Conservation (phyloP, 2,329 filamentous ascomycete genomes). For the Alternaria burnsii region DNA sequence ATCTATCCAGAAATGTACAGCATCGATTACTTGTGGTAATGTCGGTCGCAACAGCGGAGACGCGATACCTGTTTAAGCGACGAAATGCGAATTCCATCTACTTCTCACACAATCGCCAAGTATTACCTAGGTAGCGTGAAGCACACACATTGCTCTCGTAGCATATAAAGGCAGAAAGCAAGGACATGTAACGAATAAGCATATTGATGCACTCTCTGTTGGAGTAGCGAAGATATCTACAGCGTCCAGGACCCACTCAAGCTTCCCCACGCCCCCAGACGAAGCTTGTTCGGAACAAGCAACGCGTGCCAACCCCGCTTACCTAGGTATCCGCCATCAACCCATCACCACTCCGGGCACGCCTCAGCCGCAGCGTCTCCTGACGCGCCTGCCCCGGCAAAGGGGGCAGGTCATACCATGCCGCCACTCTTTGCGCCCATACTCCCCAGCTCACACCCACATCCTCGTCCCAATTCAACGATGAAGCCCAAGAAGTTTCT, state of each 20-base stretch:
- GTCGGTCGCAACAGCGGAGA: background rate
- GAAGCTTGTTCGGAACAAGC: constrained; percentile 32
- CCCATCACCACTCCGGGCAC: constrained; percentile 1
- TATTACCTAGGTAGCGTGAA: background rate
- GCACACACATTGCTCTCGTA: background rate
- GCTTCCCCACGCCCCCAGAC: constrained; percentile 8
- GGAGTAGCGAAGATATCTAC: background rate
- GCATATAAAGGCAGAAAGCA: background rate
- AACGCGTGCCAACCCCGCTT: constrained; percentile 14
- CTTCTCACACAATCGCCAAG: background rate
- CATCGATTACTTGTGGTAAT: background rate
- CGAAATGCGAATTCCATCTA: constrained; percentile 2
- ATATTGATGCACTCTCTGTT: background rate
- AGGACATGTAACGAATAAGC: background rate
- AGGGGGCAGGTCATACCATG: constrained; percentile 1
- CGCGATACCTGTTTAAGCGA: constrained; percentile 11
- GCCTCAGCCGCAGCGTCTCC: background rate
- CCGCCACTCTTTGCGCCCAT: background rate
- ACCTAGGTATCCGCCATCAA: background rate
- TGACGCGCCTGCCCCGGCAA: background rate
- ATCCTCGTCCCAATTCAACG: background rate
- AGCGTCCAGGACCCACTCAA: background rate
- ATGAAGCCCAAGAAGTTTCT: constrained; percentile 23
- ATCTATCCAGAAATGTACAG: background rate
- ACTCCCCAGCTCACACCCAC: background rate